Conservation (phyloP, 1,139 yeast genomes). For the Hansenula anomala region DNA sequence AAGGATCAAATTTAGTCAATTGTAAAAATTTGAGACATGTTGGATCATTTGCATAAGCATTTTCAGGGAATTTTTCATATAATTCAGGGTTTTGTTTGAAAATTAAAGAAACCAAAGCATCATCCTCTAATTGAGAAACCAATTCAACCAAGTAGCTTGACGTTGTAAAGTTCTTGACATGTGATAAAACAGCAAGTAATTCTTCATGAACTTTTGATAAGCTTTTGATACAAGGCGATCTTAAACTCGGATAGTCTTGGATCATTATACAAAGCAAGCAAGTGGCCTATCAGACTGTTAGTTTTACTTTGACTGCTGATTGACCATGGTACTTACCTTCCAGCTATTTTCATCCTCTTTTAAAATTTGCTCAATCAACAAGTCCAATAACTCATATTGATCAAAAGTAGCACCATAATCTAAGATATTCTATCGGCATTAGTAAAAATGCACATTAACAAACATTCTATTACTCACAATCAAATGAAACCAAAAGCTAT, state of each 20-base stretch:
- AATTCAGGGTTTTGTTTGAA: not conserved
- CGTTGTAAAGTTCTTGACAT: constrained; percentile 9
- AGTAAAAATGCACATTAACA: not conserved
- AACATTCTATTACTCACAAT: constrained; percentile 14
- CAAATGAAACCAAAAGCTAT: constrained; percentile 22
- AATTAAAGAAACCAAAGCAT: not conserved
- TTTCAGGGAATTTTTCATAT: constrained; percentile 6
- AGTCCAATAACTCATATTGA: constrained; percentile 7
- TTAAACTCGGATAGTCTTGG: constrained; percentile 16
- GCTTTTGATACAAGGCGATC: not conserved
- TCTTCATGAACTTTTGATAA: not conserved
- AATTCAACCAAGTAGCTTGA: constrained; percentile 18
- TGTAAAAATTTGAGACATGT: constrained; percentile 11
- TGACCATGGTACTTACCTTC: constrained; percentile 11
- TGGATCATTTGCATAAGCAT: constrained; percentile 16
- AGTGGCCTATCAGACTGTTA: constrained; percentile 6
- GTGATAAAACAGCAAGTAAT: constrained; percentile 5
- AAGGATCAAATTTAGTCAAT: constrained; percentile 1
- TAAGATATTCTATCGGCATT: constrained; percentile 6
- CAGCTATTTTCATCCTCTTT: constrained; percentile 14
- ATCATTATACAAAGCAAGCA: constrained; percentile 19
- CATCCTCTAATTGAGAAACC: constrained; percentile 14
- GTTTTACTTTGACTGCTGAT: not conserved
- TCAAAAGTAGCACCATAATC: constrained; percentile 18
- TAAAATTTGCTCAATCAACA: constrained; percentile 9